These are phyloP conservation scores for Salix brachista DNA, from an alignment of 345 rosid genomes.

Conservation along the genomic window DNA sequence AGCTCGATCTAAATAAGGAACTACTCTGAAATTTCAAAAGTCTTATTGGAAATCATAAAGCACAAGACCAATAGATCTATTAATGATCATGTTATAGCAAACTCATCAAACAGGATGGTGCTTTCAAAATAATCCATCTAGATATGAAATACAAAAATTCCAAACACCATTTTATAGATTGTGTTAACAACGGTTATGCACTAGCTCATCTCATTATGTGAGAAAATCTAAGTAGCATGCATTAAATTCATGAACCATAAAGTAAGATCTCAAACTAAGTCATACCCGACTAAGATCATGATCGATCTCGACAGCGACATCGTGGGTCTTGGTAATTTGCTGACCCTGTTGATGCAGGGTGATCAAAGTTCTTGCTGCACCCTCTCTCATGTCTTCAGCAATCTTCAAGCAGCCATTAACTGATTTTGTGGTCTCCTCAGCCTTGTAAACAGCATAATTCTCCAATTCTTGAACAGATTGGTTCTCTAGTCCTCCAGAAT, in stretches of 20 bases:
- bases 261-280: background rate
- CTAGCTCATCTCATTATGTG: background rate
- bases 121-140: background rate
- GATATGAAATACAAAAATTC: background rate
- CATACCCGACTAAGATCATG: slow-evolving; percentile 91
- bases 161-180: background rate
- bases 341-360: slow-evolving; percentile 88
- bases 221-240: background rate
- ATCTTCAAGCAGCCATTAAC: slow-evolving; percentile 81
- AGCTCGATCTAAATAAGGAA: background rate
- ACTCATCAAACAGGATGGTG: background rate
- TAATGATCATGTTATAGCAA: background rate
- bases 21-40: background rate
- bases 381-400: slow-evolving; percentile 84
- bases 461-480: slow-evolving; percentile 91
- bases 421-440: slow-evolving; percentile 84
- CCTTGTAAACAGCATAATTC: slow-evolving; percentile 74
- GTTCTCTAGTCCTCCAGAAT: slow-evolving; percentile 78
- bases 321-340: slow-evolving; percentile 74
- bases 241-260: background rate
- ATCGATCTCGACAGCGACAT: slow-evolving; percentile 68
- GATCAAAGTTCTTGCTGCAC: slow-evolving; percentile 70
- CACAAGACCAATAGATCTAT: background rate
- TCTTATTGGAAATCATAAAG: background rate
- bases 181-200: background rate